Evolutionary conservation across 495 filamentous ascomycete species (phyloP).

Genomic region (Penicillium paxilli): DNA sequence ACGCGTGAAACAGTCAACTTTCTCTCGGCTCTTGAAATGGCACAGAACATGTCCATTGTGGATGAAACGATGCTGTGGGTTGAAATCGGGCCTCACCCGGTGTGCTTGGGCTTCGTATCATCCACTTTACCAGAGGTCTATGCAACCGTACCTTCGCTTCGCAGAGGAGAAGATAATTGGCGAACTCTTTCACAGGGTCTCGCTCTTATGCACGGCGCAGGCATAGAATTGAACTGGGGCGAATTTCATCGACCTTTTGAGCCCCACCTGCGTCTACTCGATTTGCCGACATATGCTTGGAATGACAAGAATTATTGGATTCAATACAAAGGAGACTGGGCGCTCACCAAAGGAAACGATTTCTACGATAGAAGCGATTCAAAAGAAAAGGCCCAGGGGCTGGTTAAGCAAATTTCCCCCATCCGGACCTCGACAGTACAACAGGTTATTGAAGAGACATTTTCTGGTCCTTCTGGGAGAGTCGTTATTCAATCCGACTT

Average conservation of each 20-base stretch:
- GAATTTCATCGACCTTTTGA: constrained; percentile 64
- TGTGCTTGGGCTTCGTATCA: constrained; percentile 28
- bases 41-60: constrained; percentile 13
- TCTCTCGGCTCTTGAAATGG: constrained; percentile 22
- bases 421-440: constrained; percentile 18
- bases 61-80: constrained; percentile 29
- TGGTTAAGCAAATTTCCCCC: no score
- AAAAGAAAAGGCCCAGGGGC: constrained; percentile 1
- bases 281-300: constrained; percentile 65
- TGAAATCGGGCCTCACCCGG: constrained; percentile 44
- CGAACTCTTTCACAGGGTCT: constrained; percentile 55
- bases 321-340: constrained; percentile 35
- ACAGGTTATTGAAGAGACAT: constrained; percentile 24
- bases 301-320: constrained; percentile 45
- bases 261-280: constrained; percentile 49
- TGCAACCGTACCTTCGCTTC: not conserved
- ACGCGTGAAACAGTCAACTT: constrained; percentile 36
- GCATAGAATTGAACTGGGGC: constrained; percentile 63
- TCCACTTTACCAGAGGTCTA: constrained; percentile 43
- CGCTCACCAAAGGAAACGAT: constrained; percentile 30
- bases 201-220: constrained; percentile 52
- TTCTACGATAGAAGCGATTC: no score
- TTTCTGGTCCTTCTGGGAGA: constrained; percentile 9
- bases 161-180: constrained; percentile 46
- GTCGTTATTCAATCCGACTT: constrained; percentile 33